Evolutionary conservation across 2,329 filamentous ascomycete species (phyloP).

Genomic region (Pseudogymnoascus verrucosus): DNA sequence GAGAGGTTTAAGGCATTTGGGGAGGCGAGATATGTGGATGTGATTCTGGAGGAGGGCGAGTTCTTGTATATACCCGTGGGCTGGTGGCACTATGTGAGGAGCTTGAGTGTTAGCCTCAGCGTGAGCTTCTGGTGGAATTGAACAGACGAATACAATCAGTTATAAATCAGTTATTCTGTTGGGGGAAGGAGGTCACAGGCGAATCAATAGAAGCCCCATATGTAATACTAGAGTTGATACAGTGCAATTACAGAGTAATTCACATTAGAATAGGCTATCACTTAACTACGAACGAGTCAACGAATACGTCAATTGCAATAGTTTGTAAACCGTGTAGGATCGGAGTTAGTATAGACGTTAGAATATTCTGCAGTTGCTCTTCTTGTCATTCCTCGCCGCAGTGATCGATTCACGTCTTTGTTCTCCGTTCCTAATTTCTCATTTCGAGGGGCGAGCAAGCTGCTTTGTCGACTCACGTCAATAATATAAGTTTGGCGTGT

Average conservation of each 20-base stretch:
- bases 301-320: background rate
- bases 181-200: background rate
- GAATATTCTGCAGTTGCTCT: background rate
- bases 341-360: background rate
- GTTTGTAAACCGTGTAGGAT: background rate
- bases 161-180: background rate
- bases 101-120: conserved; percentile 79
- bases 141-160: background rate
- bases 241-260: background rate
- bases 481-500: background rate
- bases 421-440: background rate
- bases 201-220: background rate
- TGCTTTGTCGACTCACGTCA: background rate
- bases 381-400: background rate
- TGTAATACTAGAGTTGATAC: background rate
- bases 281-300: background rate
- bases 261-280: background rate
- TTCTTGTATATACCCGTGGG: conserved; percentile 83
- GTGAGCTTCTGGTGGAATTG: conserved; percentile 93
- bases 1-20: conserved; percentile 19
- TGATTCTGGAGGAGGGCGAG: conserved; percentile 72
- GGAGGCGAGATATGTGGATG: conserved; percentile 48
- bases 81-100: conserved; percentile 97
- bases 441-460: background rate
- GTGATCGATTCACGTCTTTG: background rate